phyloP scores from a whole-genome alignment of 176 grass and related monocot species.

The Bromus sterilis region DNA sequence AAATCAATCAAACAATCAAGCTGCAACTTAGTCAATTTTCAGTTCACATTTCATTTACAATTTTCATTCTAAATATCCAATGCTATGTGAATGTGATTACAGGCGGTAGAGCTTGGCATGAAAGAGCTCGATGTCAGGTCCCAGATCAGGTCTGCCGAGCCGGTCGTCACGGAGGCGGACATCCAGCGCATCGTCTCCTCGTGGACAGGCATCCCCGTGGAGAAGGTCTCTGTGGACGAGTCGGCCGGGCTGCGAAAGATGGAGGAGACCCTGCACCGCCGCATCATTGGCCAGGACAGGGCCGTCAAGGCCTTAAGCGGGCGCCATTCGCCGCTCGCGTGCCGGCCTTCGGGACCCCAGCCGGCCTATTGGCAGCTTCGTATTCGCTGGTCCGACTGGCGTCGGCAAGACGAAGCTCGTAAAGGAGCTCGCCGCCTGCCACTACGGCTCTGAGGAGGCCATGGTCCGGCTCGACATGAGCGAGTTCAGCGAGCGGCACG shows the following conservation, averaged over 20 bases:
- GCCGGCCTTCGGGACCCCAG: constrained; percentile 66
- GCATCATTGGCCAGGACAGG: constrained; percentile 76
- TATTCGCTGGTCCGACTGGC: constrained; percentile 83
- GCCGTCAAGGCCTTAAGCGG: constrained; percentile 72
- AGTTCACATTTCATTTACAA: background rate
- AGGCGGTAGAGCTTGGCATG: constrained; percentile 46
- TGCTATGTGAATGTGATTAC: background rate
- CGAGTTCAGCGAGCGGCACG: constrained; percentile 70
- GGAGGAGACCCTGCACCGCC: constrained; percentile 74
- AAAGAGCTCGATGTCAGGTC: constrained; percentile 58
- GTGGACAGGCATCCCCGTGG: constrained; percentile 86
- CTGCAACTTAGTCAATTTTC: background rate
- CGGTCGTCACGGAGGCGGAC: constrained; percentile 67
- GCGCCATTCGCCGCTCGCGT: constrained; percentile 64
- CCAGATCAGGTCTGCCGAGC: constrained; percentile 41
- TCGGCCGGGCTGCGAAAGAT: constrained; percentile 68
- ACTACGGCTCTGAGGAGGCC: constrained; percentile 81
- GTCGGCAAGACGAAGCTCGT: constrained; percentile 88
- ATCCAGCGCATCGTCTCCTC: constrained; percentile 81
- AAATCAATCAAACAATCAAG: background rate
- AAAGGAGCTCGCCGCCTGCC: constrained; percentile 62
- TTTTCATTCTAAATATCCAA: background rate
- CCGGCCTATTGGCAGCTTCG: constrained; percentile 77
- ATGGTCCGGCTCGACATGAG: constrained; percentile 93
- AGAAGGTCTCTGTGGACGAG: constrained; percentile 74